phyloP scores from a whole-genome alignment of 352 stramenopile species.

The Phytopythium oedochilum region DNA sequence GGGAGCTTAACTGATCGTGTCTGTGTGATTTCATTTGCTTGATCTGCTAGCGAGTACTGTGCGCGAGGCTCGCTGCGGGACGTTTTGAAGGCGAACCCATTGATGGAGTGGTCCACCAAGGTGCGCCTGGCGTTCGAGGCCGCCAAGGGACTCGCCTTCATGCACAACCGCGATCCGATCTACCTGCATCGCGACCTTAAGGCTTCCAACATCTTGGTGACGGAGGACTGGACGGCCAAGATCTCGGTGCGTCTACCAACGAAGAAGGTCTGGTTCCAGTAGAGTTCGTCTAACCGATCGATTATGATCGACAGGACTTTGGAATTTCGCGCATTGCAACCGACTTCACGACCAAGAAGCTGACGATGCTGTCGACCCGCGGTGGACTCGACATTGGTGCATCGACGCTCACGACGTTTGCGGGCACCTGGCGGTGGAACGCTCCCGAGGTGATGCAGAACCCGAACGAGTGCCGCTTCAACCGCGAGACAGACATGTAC shows the following conservation, averaged over 20 bases:
- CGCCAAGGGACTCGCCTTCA: conserved; percentile 70
- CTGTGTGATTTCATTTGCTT: conserved; percentile 5
- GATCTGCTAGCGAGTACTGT: conserved; percentile 49
- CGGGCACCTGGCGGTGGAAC: conserved; percentile 73
- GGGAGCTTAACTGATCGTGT: neutral
- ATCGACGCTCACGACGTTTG: conserved; percentile 54
- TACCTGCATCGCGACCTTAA: conserved; percentile 76
- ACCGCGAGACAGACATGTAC: conserved; percentile 72
- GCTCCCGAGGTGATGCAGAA: conserved; percentile 69
- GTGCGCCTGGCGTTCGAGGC: conserved; percentile 62
- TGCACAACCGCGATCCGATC: conserved; percentile 72
- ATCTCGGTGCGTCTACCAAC: conserved; percentile 42
- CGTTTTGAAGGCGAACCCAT: conserved; percentile 47
- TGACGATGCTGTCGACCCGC: conserved; percentile 10
- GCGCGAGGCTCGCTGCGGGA: conserved; percentile 55
- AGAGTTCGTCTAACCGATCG: neutral
- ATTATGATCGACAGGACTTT: conserved; percentile 31
- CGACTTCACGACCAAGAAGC: conserved; percentile 52
- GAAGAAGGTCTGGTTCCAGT: neutral
- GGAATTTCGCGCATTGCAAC: conserved; percentile 69
- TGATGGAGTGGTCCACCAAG: conserved; percentile 67
- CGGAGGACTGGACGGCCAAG: conserved; percentile 67
- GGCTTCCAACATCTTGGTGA: conserved; percentile 72
- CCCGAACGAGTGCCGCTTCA: conserved; percentile 60
- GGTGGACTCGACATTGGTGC: conserved; percentile 14